phyloP scores from a whole-genome alignment of 1,139 yeast species.

The Trichomonascaceae sp. region DNA sequence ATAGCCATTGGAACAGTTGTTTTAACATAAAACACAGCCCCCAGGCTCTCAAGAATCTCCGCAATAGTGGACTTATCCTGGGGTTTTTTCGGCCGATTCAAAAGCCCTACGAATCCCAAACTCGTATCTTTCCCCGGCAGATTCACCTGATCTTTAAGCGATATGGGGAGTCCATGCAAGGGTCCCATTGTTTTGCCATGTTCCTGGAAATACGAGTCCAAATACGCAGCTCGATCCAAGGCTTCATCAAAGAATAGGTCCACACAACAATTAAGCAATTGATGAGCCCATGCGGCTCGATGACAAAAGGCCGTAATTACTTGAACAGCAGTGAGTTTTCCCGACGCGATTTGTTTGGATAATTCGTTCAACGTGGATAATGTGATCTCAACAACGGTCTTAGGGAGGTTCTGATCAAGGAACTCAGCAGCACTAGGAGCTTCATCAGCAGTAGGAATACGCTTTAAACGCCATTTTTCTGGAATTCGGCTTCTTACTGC shows the following conservation, averaged over 20 bases:
- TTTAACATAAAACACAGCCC: slow-evolving; percentile 51
- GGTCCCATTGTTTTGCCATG: slow-evolving; percentile 40
- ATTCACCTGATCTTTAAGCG: slow-evolving; percentile 46
- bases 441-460: slow-evolving; percentile 11
- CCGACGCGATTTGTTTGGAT: slow-evolving; percentile 9
- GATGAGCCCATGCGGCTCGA: slow-evolving; percentile 55
- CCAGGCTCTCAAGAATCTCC: slow-evolving; percentile 38
- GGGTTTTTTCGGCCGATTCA: slow-evolving; percentile 13
- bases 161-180: slow-evolving; percentile 47
- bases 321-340: slow-evolving; percentile 13
- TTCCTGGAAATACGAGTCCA: slow-evolving; percentile 36
- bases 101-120: slow-evolving; percentile 15
- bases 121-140: slow-evolving; percentile 16
- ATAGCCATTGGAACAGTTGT: slow-evolving; percentile 56
- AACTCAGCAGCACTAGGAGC: slow-evolving; percentile 13
- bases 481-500: slow-evolving; percentile 12
- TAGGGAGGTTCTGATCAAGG: slow-evolving; percentile 13
- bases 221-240: slow-evolving; percentile 32
- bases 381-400: slow-evolving; percentile 11
- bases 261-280: slow-evolving; percentile 39
- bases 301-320: slow-evolving; percentile 38
- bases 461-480: slow-evolving; percentile 10
- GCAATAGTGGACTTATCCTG: slow-evolving; percentile 38
- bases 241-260: slow-evolving; percentile 32
- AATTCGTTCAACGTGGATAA: slow-evolving; percentile 9